Conservation (phyloP, 148 eudicot species). For the Suaeda aralocaspica region DNA sequence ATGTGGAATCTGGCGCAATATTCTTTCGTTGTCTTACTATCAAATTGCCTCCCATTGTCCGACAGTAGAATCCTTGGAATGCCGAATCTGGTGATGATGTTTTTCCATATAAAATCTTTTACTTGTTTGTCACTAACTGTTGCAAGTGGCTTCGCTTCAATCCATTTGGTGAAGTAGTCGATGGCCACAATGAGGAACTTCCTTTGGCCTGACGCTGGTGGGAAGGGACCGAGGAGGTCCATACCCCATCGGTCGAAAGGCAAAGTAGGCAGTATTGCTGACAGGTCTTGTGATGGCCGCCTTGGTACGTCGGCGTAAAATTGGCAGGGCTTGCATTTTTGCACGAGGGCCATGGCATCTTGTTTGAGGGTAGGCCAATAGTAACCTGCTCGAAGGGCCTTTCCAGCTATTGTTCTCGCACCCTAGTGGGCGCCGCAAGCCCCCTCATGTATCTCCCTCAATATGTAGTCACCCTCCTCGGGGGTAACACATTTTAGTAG, state of each 20-base stretch:
- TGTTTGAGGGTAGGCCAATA: background rate
- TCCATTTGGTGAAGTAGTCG: too few relatives aligned
- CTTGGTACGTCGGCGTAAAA: accelerated
- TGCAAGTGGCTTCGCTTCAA: too few relatives aligned
- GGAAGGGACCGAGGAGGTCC: background rate
- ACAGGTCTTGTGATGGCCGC: background rate
- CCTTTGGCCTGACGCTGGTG: background rate
- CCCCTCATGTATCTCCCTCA: background rate
- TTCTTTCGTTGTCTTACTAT: too few relatives aligned
- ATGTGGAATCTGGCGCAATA: too few relatives aligned
- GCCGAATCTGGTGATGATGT: too few relatives aligned
- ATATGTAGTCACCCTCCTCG: background rate
- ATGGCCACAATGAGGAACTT: background rate
- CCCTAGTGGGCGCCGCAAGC: background rate
- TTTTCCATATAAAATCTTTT: too few relatives aligned
- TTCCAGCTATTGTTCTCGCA: background rate
- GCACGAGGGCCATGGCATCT: background rate
- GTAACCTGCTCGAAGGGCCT: background rate
- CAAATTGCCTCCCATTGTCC: too few relatives aligned
- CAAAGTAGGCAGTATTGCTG: background rate
- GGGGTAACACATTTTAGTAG: background rate
- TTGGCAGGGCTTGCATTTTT: background rate
- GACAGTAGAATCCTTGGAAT: too few relatives aligned
- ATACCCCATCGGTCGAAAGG: background rate
- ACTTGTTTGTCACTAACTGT: too few relatives aligned